These are phyloP conservation scores for Nitzschia putrida DNA, from an alignment of 108 stramenopile genomes.

Conservation along the genomic window DNA sequence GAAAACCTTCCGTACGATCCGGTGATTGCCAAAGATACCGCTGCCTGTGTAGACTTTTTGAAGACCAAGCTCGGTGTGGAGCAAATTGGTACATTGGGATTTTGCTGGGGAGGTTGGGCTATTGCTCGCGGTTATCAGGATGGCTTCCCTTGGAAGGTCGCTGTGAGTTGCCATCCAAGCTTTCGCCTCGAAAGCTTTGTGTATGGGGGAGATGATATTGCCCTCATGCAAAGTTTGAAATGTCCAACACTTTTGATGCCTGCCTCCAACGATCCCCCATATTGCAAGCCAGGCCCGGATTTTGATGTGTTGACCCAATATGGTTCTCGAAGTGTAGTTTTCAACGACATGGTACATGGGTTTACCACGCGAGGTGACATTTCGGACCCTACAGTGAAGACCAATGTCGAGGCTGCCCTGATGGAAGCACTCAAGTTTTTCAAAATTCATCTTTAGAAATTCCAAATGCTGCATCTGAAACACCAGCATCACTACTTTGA, in stretches of 20 bases:
- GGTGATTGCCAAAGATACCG: slow-evolving; percentile 17
- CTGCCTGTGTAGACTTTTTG: slow-evolving; percentile 27
- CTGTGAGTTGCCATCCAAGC: slow-evolving; percentile 42
- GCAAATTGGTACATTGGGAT: slow-evolving; percentile 39
- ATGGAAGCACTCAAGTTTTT: slow-evolving; percentile 29
- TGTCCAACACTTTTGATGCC: slow-evolving; percentile 42
- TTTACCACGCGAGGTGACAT: slow-evolving; percentile 48
- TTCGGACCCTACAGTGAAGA: slow-evolving; percentile 25
- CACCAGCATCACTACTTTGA: background rate
- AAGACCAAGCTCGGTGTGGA: background rate
- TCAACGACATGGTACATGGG: slow-evolving; percentile 50
- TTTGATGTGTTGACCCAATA: slow-evolving; percentile 7
- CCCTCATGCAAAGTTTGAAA: slow-evolving; percentile 14
- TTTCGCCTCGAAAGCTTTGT: slow-evolving; percentile 31
- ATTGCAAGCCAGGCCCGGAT: slow-evolving; percentile 33
- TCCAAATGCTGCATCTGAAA: background rate
- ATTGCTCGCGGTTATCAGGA: slow-evolving; percentile 32
- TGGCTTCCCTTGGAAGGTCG: slow-evolving; percentile 19
- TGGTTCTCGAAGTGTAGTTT: slow-evolving; percentile 15
- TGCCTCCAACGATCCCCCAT: slow-evolving; percentile 44
- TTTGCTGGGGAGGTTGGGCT: slow-evolving; percentile 56
- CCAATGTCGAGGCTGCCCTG: slow-evolving; percentile 40
- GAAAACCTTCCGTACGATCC: slow-evolving; percentile 28
- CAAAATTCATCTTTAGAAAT: slow-evolving; percentile 2
- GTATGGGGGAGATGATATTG: slow-evolving; percentile 31